These are phyloP conservation scores for Saxophila tyrrhenica DNA, from an alignment of 495 filamentous ascomycete genomes.

Conservation along the genomic window DNA sequence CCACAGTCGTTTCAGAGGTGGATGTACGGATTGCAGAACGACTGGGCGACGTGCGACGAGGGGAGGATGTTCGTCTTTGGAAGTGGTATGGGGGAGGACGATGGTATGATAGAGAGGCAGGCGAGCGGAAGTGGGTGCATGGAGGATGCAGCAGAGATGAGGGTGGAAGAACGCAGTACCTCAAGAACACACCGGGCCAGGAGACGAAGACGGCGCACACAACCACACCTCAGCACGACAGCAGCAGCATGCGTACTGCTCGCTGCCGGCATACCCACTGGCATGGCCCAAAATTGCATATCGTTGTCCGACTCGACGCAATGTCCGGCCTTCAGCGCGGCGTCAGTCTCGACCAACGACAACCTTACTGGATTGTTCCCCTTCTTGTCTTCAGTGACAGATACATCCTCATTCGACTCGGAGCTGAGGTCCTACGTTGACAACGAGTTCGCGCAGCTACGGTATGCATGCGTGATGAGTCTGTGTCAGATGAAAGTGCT, in stretches of 20 bases:
- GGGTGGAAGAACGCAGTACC: not conserved
- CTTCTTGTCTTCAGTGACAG: conserved; percentile 73
- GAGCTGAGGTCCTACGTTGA: conserved; percentile 62
- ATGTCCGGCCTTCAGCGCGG: conserved; percentile 72
- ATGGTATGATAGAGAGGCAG: not conserved
- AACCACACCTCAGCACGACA: not conserved
- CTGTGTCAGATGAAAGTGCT: conserved; percentile 1
- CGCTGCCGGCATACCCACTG: conserved; percentile 10
- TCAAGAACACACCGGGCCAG: not conserved
- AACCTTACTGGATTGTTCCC: conserved; percentile 60
- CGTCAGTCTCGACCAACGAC: conserved; percentile 67
- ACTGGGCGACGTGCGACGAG: not conserved
- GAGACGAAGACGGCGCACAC: not conserved
- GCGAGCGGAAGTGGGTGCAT: not conserved
- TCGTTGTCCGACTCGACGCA: conserved; percentile 64
- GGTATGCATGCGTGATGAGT: conserved; percentile 45
- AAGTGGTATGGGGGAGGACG: not conserved
- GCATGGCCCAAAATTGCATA: conserved; percentile 49
- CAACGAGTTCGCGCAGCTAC: conserved; percentile 58
- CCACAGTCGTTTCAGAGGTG: not conserved
- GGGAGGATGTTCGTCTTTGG: not conserved
- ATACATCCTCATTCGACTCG: conserved; percentile 64
- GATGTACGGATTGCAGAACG: not conserved
- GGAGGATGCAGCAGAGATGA: not conserved
- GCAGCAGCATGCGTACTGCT: conserved; percentile 6